phyloP scores from a whole-genome alignment of 2,329 filamentous ascomycete species.

The Akanthomyces lecanii region DNA sequence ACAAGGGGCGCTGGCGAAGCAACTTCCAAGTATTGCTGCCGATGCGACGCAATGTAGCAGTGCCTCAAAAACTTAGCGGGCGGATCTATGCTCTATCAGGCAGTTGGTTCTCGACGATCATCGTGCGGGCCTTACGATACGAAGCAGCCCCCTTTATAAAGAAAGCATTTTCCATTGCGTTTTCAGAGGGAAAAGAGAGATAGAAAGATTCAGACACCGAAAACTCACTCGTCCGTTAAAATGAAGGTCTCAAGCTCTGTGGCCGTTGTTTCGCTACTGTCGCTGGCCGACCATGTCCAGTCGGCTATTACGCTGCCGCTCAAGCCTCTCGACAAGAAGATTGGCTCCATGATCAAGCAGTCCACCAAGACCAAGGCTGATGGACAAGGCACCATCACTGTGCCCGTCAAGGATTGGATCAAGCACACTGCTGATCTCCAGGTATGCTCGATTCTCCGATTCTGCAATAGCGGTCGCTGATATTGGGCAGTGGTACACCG shows the following conservation, averaged over 20 bases:
- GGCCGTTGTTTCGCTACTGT: conserved; percentile 8
- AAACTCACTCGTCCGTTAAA: background rate
- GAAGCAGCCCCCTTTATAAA: background rate
- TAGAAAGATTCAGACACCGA: background rate
- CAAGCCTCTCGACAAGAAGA: conserved; percentile 11
- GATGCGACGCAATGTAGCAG: conserved; percentile 8
- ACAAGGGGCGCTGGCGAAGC: background rate
- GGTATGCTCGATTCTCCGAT: background rate
- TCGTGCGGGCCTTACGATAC: background rate
- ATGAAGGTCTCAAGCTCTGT: conserved; percentile 10
- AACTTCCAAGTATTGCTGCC: background rate
- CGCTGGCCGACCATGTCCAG: conserved; percentile 13
- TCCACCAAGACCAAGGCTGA: background rate
- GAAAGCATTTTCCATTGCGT: background rate
- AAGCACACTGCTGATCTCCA: conserved; percentile 15
- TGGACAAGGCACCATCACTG: background rate
- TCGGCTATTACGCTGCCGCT: conserved; percentile 12
- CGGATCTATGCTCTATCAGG: conserved; percentile 9
- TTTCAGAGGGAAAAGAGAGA: background rate
- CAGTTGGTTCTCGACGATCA: conserved; percentile 9
- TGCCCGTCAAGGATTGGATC: conserved; percentile 13
- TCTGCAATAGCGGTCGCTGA: background rate
- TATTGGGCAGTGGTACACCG: conserved; percentile 11
- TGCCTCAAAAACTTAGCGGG: background rate
- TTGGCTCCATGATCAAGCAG: conserved; percentile 6